Conservation (phyloP, 1,139 yeast genomes). For the Lodderomyces elongisporus region DNA sequence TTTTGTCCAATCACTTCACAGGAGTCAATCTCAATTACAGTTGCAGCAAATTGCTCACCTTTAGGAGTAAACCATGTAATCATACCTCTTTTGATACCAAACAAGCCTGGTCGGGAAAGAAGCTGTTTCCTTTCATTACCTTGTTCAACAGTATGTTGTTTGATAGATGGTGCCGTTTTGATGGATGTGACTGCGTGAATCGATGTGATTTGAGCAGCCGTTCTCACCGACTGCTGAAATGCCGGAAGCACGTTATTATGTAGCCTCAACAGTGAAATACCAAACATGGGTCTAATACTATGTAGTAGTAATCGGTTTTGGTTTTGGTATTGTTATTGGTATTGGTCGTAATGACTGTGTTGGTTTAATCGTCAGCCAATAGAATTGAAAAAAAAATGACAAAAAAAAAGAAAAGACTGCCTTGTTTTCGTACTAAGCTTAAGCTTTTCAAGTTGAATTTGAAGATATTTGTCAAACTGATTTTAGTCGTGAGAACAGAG, state of each 20-base stretch:
- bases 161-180: constrained; percentile 36
- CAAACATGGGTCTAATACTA: constrained; percentile 4
- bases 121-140: constrained; percentile 63
- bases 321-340: not conserved
- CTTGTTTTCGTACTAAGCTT: too few species aligned
- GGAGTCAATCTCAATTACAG: constrained; percentile 81
- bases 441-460: too few species aligned
- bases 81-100: constrained; percentile 88
- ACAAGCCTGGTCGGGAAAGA: constrained; percentile 73
- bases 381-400: not conserved
- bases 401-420: constrained; percentile 3
- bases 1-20: constrained; percentile 80
- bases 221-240: constrained; percentile 8
- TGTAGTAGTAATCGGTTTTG: not conserved
- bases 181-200: constrained; percentile 50
- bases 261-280: constrained; percentile 2
- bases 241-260: not conserved
- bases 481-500: too few species aligned
- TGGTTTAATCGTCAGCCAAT: not conserved
- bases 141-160: constrained; percentile 52
- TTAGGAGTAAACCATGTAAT: constrained; percentile 68
- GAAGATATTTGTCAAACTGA: too few species aligned
- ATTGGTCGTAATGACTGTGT: not conserved
- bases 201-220: constrained; percentile 49
- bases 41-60: constrained; percentile 72